Evolutionary conservation across 2,329 filamentous ascomycete genomes (phyloP).

Genomic region (Teratosphaeria viscida): DNA sequence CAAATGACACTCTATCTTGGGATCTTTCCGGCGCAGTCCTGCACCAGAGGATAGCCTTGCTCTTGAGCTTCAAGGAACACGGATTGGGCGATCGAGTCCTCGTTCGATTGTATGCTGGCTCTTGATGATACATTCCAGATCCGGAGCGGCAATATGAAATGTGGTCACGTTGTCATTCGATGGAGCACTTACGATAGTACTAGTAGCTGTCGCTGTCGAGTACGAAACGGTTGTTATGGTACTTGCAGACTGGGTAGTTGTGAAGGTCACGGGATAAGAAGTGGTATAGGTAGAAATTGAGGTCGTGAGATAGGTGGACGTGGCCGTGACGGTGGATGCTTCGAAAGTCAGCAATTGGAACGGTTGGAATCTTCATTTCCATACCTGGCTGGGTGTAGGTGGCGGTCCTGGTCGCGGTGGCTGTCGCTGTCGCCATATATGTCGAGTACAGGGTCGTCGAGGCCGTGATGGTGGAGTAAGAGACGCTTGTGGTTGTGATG

Average conservation of each 20-base stretch:
- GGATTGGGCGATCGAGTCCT: no score
- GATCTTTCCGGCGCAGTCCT: no score
- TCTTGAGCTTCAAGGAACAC: no score
- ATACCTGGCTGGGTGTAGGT: neutral
- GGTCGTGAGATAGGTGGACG: neutral
- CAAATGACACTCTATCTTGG: no score
- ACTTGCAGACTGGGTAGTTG: neutral
- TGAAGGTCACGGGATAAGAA: neutral
- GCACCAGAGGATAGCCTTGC: no score
- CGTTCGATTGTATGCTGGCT: neutral
- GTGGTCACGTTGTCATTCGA: neutral
- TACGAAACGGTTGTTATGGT: neutral
- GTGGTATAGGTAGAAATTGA: neutral
- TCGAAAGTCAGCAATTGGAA: neutral
- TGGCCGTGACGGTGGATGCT: neutral
- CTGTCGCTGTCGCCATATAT: neutral
- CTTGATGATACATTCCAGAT: neutral
- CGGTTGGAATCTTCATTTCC: neutral
- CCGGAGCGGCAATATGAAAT: neutral
- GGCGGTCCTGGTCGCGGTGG: neutral
- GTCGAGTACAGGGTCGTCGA: neutral
- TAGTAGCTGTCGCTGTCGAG: neutral
- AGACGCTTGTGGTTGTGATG: neutral
- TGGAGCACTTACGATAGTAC: neutral
- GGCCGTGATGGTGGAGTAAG: neutral